Conservation (phyloP, 129 eudicot genomes). For the Mikania micrantha region DNA sequence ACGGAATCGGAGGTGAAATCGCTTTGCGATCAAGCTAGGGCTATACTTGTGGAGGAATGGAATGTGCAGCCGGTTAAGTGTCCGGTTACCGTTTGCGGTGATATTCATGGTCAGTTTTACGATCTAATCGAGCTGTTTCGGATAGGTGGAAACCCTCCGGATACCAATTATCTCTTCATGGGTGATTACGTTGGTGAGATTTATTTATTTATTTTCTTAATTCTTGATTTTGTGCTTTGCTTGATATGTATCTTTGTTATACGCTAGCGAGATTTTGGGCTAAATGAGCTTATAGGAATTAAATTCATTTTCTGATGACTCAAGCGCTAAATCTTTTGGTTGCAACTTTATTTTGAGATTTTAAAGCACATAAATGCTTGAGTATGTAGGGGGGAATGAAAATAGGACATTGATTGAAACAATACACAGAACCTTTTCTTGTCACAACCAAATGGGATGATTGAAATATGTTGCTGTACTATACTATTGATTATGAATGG, state of each 20-base stretch:
- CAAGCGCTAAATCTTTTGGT: neutral
- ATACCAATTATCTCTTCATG: slow-evolving; percentile 90
- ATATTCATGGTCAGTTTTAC: slow-evolving; percentile 75
- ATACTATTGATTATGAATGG: neutral
- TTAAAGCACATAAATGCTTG: neutral
- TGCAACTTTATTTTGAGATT: neutral
- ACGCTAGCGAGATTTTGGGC: slow-evolving; percentile 4
- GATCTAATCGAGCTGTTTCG: slow-evolving; percentile 74
- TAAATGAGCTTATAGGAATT: neutral
- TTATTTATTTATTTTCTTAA: neutral
- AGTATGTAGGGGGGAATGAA: too few species aligned
- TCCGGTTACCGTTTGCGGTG: slow-evolving; percentile 82
- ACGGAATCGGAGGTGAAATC: slow-evolving; percentile 67
- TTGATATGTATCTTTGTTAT: neutral
- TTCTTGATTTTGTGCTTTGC: neutral
- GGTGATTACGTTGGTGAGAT: slow-evolving; percentile 83
- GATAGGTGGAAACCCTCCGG: slow-evolving; percentile 73
- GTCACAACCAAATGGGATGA: neutral
- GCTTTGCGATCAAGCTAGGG: slow-evolving; percentile 82
- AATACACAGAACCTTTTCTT: neutral
- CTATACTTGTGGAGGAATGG: slow-evolving; percentile 84
- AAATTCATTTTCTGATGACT: neutral
- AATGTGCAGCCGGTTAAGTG: slow-evolving; percentile 88
- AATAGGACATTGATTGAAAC: neutral
- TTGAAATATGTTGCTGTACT: neutral